phyloP scores from a whole-genome alignment of 2,329 filamentous ascomycete species.

The Domatiomyces catenatus region DNA sequence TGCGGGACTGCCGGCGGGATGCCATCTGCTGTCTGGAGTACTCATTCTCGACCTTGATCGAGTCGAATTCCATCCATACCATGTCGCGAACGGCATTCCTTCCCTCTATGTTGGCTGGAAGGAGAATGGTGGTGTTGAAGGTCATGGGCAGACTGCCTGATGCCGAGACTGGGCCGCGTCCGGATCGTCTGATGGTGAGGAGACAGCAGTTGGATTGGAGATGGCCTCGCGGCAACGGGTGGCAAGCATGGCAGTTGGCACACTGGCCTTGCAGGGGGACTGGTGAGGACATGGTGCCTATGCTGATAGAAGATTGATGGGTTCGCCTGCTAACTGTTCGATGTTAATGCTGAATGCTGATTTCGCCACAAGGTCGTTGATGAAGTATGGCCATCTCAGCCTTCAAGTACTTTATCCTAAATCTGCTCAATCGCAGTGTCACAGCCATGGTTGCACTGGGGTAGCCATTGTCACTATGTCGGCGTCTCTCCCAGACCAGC shows the following conservation, averaged over 20 bases:
- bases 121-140: background rate
- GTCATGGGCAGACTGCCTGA: background rate
- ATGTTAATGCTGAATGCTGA: no score
- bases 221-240: background rate
- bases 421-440: background rate
- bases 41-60: background rate
- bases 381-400: background rate
- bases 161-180: background rate
- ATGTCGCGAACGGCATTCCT: background rate
- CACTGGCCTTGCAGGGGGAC: background rate
- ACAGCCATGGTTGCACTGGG: background rate
- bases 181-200: slow-evolving; percentile 1
- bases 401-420: background rate
- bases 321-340: no score
- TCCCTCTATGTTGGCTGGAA: background rate
- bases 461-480: background rate
- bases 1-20: background rate
- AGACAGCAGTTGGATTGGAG: background rate
- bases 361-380: no score
- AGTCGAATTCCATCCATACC: background rate
- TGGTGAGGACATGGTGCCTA: background rate
- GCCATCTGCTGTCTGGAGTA: background rate
- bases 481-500: background rate
- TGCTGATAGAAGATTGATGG: no score
- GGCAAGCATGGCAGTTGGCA: background rate